Evolutionary conservation across 257 asterid species (phyloP).

Genomic region (Penstemon newberryi): DNA sequence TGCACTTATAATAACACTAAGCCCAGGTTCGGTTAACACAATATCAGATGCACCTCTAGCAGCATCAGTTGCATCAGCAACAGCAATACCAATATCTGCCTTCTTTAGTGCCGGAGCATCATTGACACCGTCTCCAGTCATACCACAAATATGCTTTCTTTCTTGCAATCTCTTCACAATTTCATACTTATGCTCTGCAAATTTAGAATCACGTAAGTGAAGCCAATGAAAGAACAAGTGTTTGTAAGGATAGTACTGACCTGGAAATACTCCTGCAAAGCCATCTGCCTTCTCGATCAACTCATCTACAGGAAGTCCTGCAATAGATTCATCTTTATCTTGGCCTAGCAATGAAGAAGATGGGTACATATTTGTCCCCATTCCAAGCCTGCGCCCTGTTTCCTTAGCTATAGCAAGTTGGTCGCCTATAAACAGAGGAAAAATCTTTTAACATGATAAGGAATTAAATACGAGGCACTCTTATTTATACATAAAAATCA

Average conservation of each 20-base stretch:
- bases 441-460: not conserved
- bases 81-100: slow-evolving; percentile 97
- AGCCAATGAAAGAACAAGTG: not conserved
- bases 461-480: not conserved
- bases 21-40: slow-evolving; percentile 86
- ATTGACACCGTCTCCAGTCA: slow-evolving; percentile 98
- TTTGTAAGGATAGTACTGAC: slow-evolving; percentile 31
- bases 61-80: slow-evolving; percentile 95
- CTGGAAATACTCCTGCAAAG: slow-evolving; percentile 97
- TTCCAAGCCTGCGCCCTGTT: slow-evolving; percentile 65
- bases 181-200: slow-evolving; percentile 87
- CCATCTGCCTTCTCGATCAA: slow-evolving; percentile 95
- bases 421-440: slow-evolving; percentile 50
- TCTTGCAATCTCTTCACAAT: slow-evolving; percentile 92
- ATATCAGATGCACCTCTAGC: slow-evolving; percentile 89
- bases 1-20: slow-evolving; percentile 86
- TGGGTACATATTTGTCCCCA: slow-evolving; percentile 64
- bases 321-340: slow-evolving; percentile 68
- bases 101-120: slow-evolving; percentile 97
- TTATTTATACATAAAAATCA: not conserved
- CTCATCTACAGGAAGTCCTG: slow-evolving; percentile 88
- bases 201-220: not conserved
- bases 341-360: slow-evolving; percentile 59
- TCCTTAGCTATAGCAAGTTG: slow-evolving; percentile 67
- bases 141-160: slow-evolving; percentile 88